Percentiles rank a stretch among this genome's conserved stretches.
Evolutionary conservation across 78 protist species (phyloP).

Genomic region (Fonticula alba): DNA sequence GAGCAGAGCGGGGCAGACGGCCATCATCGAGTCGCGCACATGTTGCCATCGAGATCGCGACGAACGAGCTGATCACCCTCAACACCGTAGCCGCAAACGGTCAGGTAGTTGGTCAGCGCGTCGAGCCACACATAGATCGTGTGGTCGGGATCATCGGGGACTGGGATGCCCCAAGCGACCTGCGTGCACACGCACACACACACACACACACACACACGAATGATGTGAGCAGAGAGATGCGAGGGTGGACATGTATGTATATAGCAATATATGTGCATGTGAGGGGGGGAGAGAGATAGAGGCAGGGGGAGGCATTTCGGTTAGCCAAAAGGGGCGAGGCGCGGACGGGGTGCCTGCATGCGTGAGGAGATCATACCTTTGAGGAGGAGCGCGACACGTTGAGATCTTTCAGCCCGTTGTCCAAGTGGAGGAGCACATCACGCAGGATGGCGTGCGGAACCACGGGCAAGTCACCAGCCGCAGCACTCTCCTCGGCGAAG

Average conservation of each 20-base stretch:
- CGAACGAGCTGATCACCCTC: background rate
- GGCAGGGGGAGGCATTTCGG: no score
- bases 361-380: no score
- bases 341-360: no score
- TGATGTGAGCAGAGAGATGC: no score
- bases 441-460: background rate
- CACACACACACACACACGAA: no score
- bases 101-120: constrained; percentile 64
- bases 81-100: constrained; percentile 33
- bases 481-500: background rate
- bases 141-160: constrained; percentile 38
- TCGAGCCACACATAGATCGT: constrained; percentile 77
- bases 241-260: no score
- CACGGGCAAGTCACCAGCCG: no score
- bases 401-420: background rate
- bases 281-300: no score
- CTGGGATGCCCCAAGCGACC: constrained; percentile 47
- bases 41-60: background rate
- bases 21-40: no score
- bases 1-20: background rate
- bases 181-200: constrained; percentile 25
- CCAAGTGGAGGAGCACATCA: background rate
- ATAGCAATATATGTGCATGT: no score
- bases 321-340: no score
- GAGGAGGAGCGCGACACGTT: no score